Evolutionary conservation across 768 basidiomycete genomes (phyloP).

Genomic region (Tricholomella constricta): DNA sequence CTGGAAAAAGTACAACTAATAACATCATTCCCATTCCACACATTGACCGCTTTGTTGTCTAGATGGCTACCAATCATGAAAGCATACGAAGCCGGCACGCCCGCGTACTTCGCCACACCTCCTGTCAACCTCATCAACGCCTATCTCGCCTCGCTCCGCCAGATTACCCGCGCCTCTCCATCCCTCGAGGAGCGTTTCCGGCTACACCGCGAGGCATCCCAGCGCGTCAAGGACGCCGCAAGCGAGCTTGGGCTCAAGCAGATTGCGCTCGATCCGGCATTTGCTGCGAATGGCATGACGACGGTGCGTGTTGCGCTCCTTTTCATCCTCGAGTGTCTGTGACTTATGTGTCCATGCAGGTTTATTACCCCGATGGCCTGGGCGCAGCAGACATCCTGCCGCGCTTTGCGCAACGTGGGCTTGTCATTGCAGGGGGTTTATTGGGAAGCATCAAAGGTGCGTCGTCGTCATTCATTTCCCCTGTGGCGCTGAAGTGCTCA

Average conservation of each 20-base stretch:
- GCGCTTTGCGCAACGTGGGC: constrained; percentile 64
- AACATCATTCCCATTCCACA: not conserved
- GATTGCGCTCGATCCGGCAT: constrained; percentile 60
- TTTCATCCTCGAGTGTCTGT: not conserved
- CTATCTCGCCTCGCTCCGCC: constrained; percentile 75
- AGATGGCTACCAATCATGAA: constrained; percentile 95
- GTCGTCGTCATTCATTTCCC: constrained; percentile 16
- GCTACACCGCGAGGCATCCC: constrained; percentile 69
- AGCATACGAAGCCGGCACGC: constrained; percentile 78
- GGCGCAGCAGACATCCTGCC: constrained; percentile 76
- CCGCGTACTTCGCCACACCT: constrained; percentile 94
- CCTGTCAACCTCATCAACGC: constrained; percentile 95
- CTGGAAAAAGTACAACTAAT: constrained; percentile 71
- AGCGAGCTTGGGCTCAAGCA: constrained; percentile 70
- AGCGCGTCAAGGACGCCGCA: constrained; percentile 69
- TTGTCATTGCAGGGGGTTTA: constrained; percentile 88
- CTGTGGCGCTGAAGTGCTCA: not conserved
- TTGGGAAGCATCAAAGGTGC: constrained; percentile 82
- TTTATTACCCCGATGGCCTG: constrained; percentile 87
- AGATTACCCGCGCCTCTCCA: constrained; percentile 62
- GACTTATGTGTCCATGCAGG: constrained; percentile 30
- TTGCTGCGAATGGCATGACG: constrained; percentile 93
- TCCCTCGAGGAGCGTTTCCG: constrained; percentile 80
- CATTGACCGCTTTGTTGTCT: not conserved
- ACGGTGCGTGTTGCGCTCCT: constrained; percentile 50